Conservation (phyloP, 2,329 filamentous ascomycete genomes). For the Microdochium bolleyi region DNA sequence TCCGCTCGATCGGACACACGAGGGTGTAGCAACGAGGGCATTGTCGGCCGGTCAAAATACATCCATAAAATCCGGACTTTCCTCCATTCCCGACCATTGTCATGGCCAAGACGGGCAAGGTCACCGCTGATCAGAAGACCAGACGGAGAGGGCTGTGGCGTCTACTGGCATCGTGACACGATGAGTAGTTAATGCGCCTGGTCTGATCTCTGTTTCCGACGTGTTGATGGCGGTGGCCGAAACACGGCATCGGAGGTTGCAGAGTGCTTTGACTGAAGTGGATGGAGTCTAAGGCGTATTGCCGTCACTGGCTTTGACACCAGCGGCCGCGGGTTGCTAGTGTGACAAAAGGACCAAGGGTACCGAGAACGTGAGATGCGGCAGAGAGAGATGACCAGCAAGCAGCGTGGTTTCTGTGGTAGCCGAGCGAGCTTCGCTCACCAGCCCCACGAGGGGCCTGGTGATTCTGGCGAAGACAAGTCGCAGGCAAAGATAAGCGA, state of each 20-base stretch:
- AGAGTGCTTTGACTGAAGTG: slow-evolving; percentile 14
- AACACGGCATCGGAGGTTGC: slow-evolving; percentile 32
- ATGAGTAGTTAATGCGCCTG: slow-evolving; percentile 51
- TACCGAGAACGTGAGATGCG: slow-evolving; percentile 34
- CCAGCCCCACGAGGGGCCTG: slow-evolving; percentile 15
- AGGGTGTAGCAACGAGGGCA: slow-evolving; percentile 49
- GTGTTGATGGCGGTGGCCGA: slow-evolving; percentile 31
- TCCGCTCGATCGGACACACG: slow-evolving; percentile 54
- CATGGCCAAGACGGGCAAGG: slow-evolving; percentile 33
- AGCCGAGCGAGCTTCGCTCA: slow-evolving; percentile 31
- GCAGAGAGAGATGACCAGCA: slow-evolving; percentile 21
- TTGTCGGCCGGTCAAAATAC: slow-evolving; percentile 80
- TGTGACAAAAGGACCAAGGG: slow-evolving; percentile 21
- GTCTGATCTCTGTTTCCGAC: slow-evolving; percentile 42
- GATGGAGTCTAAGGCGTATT: slow-evolving; percentile 10
- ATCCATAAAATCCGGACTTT: slow-evolving; percentile 85
- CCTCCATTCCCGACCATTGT: slow-evolving; percentile 40
- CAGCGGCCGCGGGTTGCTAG: slow-evolving; percentile 11
- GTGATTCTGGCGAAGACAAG: slow-evolving; percentile 34
- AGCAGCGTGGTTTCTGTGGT: slow-evolving; percentile 37
- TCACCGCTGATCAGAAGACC: slow-evolving; percentile 17
- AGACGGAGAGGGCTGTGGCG: slow-evolving; percentile 36
- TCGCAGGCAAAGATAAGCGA: slow-evolving; percentile 13
- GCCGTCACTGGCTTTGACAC: slow-evolving; percentile 7
- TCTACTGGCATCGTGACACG: slow-evolving; percentile 30